Conservation (phyloP, 108 stramenopile species). For the Nitzschia inconspicua region DNA sequence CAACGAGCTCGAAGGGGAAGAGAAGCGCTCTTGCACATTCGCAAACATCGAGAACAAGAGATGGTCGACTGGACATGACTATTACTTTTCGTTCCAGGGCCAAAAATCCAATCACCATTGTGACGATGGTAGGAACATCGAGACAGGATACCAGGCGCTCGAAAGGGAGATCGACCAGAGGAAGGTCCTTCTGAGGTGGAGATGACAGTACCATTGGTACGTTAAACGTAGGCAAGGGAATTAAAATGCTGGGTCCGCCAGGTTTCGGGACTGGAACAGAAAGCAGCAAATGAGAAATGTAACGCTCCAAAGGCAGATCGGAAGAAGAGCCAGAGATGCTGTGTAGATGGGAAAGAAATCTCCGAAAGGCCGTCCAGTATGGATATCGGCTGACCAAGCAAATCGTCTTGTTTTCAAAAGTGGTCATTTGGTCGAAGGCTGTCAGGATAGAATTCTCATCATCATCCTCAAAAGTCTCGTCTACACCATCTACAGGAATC, state of each 20-base stretch:
- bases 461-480: constrained; percentile 11
- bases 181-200: constrained; percentile 79
- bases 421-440: constrained; percentile 74
- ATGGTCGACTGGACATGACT: constrained; percentile 74
- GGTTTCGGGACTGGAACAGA: constrained; percentile 80
- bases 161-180: constrained; percentile 71
- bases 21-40: constrained; percentile 75
- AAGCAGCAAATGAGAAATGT: constrained; percentile 78
- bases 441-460: constrained; percentile 42
- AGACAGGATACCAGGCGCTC: constrained; percentile 70
- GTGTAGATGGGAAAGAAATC: constrained; percentile 80
- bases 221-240: constrained; percentile 71
- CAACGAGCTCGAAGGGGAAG: constrained; percentile 84
- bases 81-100: constrained; percentile 83
- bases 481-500: constrained; percentile 16
- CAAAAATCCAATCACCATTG: constrained; percentile 76
- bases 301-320: constrained; percentile 73
- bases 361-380: constrained; percentile 85
- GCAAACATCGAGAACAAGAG: constrained; percentile 77
- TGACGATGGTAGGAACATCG: constrained; percentile 82
- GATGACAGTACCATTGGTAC: constrained; percentile 71
- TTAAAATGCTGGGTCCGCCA: constrained; percentile 68
- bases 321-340: constrained; percentile 69
- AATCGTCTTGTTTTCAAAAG: constrained; percentile 86
- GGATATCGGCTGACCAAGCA: constrained; percentile 79